Conservation (phyloP, 495 filamentous ascomycete genomes). For the Rhypophila decipiens region DNA sequence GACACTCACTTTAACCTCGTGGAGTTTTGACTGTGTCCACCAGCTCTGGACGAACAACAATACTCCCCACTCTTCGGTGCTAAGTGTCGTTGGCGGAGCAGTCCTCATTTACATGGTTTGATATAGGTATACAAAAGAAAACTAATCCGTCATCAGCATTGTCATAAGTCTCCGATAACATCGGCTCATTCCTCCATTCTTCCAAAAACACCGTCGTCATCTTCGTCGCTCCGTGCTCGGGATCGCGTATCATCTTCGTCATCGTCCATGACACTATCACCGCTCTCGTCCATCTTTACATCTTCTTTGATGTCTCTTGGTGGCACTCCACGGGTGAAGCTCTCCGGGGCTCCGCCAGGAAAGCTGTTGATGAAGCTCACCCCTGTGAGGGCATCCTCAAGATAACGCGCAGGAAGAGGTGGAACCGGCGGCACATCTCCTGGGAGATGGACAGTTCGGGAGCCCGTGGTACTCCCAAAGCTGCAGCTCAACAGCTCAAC, state of each 20-base stretch:
- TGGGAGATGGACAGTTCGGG: constrained; percentile 61
- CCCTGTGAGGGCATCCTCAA: constrained; percentile 45
- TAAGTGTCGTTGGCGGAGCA: constrained; percentile 51
- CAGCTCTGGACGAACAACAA: constrained; percentile 1
- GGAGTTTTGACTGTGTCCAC: constrained; percentile 26
- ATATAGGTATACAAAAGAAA: constrained; percentile 44
- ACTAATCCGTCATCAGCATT: constrained; percentile 13
- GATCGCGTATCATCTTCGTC: constrained; percentile 67
- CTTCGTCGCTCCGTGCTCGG: constrained; percentile 68
- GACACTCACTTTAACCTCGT: constrained; percentile 58
- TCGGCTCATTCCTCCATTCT: constrained; percentile 76
- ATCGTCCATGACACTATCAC: constrained; percentile 63
- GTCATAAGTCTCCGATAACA: constrained; percentile 16
- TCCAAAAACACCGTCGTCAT: constrained; percentile 92
- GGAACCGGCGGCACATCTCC: constrained; percentile 82
- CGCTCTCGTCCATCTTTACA: constrained; percentile 63
- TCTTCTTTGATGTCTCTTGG: constrained; percentile 34
- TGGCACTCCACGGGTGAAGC: constrained; percentile 42
- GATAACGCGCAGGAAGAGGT: constrained; percentile 66
- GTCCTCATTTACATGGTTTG: constrained; percentile 37
- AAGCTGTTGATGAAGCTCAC: constrained; percentile 48
- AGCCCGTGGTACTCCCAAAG: constrained; percentile 64
- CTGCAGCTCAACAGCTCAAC: constrained; percentile 86
- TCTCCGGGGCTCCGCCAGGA: constrained; percentile 44
- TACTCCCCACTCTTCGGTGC: constrained; percentile 52